These are phyloP conservation scores for Xylariaceae sp. DNA, from an alignment of 2,329 filamentous ascomycete genomes.

Conservation along the genomic window DNA sequence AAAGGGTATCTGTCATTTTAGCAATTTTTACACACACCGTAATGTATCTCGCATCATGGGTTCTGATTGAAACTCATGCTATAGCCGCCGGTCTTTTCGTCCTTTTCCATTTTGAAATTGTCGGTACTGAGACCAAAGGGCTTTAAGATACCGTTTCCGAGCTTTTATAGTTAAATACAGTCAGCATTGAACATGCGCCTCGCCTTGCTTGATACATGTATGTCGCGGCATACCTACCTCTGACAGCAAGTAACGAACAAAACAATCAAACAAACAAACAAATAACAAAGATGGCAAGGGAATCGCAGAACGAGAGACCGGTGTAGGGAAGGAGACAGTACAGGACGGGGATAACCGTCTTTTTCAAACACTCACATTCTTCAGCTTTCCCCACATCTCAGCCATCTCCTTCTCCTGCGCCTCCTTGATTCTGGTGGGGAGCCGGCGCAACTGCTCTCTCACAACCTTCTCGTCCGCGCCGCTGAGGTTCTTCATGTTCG, in stretches of 20 bases:
- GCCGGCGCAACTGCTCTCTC: constrained; percentile 54
- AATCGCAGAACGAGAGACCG: too few species aligned
- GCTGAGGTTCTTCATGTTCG: constrained; percentile 54
- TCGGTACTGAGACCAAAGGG: constrained; percentile 92
- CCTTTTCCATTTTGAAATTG: constrained; percentile 91
- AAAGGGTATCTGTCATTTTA: too few species aligned
- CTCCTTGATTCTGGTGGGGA: constrained; percentile 65
- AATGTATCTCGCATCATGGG: constrained; percentile 10
- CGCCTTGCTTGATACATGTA: too few species aligned
- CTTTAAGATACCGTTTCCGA: constrained; percentile 87
- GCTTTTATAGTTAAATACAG: constrained; percentile 33
- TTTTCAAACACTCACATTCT: constrained; percentile 63
- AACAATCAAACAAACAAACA: too few species aligned
- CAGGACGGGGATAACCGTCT: too few species aligned
- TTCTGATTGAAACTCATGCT: constrained; percentile 77
- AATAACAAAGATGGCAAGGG: too few species aligned
- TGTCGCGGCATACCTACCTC: too few species aligned
- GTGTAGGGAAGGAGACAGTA: too few species aligned
- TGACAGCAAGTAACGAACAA: too few species aligned
- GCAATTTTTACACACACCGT: too few species aligned
- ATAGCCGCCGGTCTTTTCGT: constrained; percentile 84
- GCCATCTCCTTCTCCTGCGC: constrained; percentile 84
- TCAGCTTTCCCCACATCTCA: constrained; percentile 97
- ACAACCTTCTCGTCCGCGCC: constrained; percentile 64
- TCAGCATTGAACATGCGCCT: neutral